phyloP scores from a whole-genome alignment of 805 yeast genomes.

The Sugiyamaella floridensis region DNA sequence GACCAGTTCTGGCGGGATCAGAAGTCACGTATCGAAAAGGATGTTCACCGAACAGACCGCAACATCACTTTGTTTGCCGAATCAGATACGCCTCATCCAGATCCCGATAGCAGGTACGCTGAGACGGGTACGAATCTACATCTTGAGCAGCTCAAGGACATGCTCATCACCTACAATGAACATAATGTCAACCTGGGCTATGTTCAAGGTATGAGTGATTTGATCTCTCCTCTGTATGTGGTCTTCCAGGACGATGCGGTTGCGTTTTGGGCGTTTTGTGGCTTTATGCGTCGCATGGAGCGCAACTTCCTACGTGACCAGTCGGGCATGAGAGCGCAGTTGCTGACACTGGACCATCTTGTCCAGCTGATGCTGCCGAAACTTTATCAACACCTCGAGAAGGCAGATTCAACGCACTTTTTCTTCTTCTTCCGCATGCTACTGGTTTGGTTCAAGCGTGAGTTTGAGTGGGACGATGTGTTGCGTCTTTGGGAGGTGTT shows the following conservation, averaged over 20 bases:
- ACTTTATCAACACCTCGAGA: slow-evolving; percentile 71
- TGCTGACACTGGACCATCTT: slow-evolving; percentile 73
- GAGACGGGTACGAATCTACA: slow-evolving; percentile 72
- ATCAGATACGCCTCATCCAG: slow-evolving; percentile 37
- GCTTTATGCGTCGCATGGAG: slow-evolving; percentile 92
- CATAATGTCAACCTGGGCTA: slow-evolving; percentile 80
- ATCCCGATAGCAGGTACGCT: slow-evolving; percentile 46
- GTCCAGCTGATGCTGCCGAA: slow-evolving; percentile 88
- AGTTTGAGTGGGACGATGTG: slow-evolving; percentile 72
- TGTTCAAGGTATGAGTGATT: slow-evolving; percentile 97
- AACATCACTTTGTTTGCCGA: slow-evolving; percentile 57
- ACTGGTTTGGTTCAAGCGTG: slow-evolving; percentile 91
- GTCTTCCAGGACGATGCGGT: slow-evolving; percentile 59
- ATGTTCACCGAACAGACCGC: slow-evolving; percentile 86
- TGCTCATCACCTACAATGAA: slow-evolving; percentile 80
- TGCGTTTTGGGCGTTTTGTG: slow-evolving; percentile 82
- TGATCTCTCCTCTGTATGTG: slow-evolving; percentile 76
- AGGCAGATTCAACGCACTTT: slow-evolving; percentile 82
- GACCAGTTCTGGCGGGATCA: slow-evolving; percentile 86
- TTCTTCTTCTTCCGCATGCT: slow-evolving; percentile 95
- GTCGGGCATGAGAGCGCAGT: slow-evolving; percentile 85
- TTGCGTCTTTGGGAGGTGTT: slow-evolving; percentile 84
- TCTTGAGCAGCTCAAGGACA: slow-evolving; percentile 62
- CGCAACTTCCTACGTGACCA: slow-evolving; percentile 88
- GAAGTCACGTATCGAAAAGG: slow-evolving; percentile 83